These are phyloP conservation scores for Cnidoscolus chayamansa DNA, from an alignment of 441 rosid species.

Conservation along the genomic window DNA sequence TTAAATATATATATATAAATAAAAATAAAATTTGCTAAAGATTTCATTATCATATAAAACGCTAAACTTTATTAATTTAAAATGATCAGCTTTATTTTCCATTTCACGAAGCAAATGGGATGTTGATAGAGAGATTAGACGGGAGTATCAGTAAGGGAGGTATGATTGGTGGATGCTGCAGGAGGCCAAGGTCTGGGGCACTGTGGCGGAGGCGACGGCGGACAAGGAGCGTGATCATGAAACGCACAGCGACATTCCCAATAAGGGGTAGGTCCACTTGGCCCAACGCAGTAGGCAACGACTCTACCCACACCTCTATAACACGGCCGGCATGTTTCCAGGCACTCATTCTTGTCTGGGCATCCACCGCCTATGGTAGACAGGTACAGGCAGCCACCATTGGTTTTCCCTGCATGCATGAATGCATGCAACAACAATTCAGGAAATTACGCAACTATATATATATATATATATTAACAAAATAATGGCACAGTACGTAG, in stretches of 20 bases:
- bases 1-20: too few species aligned
- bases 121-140: not conserved
- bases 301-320: slow-evolving; percentile 27
- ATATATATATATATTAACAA: too few species aligned
- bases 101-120: too few species aligned
- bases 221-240: slow-evolving; percentile 29
- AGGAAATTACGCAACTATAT: too few species aligned
- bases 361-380: slow-evolving; percentile 33
- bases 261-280: slow-evolving; percentile 5
- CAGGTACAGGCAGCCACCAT: slow-evolving; percentile 11
- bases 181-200: slow-evolving; percentile 2
- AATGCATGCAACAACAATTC: too few species aligned
- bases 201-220: slow-evolving; percentile 14
- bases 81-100: too few species aligned
- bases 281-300: slow-evolving; percentile 4
- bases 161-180: not conserved
- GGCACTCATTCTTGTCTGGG: slow-evolving; percentile 20
- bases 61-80: too few species aligned
- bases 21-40: too few species aligned
- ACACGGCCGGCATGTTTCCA: slow-evolving; percentile 32
- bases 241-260: slow-evolving; percentile 31
- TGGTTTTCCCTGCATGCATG: slow-evolving; percentile 19
- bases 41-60: too few species aligned
- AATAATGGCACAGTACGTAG: too few species aligned
- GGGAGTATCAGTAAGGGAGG: not conserved